These are phyloP conservation scores for Phialocephala subalpina DNA, from an alignment of 2,329 filamentous ascomycete species.

Conservation along the genomic window DNA sequence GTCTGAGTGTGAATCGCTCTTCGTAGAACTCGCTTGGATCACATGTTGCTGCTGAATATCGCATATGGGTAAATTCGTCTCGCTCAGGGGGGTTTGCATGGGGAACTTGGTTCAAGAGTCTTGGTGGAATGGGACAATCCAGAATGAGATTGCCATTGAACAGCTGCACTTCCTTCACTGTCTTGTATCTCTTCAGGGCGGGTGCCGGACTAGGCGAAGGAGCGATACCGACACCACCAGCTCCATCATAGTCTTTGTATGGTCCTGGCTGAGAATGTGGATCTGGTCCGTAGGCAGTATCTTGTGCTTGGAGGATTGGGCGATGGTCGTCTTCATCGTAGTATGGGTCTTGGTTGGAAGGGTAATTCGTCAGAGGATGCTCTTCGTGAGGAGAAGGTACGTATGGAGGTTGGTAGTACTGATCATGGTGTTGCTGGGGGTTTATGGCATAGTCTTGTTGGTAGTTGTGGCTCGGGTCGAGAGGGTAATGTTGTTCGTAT, in stretches of 20 bases:
- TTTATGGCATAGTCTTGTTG: constrained; percentile 77
- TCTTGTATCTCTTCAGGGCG: constrained; percentile 90
- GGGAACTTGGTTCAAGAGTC: constrained; percentile 68
- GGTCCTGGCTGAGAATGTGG: constrained; percentile 53
- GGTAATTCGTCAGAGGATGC: constrained; percentile 38
- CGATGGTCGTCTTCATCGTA: constrained; percentile 71
- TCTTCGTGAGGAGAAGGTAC: constrained; percentile 59
- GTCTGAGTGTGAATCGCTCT: constrained; percentile 89
- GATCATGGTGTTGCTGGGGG: constrained; percentile 86
- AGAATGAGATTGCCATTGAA: constrained; percentile 97
- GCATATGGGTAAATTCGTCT: constrained; percentile 90
- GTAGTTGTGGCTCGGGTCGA: constrained; percentile 56
- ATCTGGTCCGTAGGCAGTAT: constrained; percentile 63
- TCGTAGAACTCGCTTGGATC: constrained; percentile 89
- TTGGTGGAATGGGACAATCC: constrained; percentile 93
- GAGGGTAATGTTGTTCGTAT: constrained; percentile 61
- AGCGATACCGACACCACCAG: constrained; percentile 40
- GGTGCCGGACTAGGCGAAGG: constrained; percentile 62
- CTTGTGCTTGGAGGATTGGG: constrained; percentile 73
- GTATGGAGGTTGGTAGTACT: constrained; percentile 86
- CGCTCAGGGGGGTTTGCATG: constrained; percentile 68
- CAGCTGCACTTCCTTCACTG: constrained; percentile 96
- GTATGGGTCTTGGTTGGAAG: constrained; percentile 33
- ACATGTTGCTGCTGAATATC: constrained; percentile 94
- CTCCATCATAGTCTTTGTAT: constrained; percentile 53